Base-by-base conservation (phyloP, 2,329 filamentous ascomycete species). In the Colletotrichum melonis region DNA sequence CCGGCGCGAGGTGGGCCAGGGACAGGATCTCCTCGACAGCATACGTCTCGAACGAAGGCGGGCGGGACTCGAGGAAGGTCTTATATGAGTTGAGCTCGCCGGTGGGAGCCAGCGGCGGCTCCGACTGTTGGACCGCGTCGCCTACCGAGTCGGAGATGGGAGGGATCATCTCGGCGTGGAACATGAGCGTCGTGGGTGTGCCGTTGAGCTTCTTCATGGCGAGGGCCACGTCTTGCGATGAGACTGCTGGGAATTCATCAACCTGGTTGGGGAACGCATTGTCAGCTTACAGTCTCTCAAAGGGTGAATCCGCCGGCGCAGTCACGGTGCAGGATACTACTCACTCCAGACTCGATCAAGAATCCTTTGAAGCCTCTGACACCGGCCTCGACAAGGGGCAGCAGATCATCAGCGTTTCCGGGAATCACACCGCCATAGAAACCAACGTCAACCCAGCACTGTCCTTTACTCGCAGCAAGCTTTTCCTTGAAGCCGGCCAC, bases 391-490 rank as follows among this genome's bases (percentile, higher is more conserved):
- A 98, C 93, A 4, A 99, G 87, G 0, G 92, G 92, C 77, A 94
- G 91, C 68, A 99, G 85, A 79, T 98, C 92, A 12, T 89, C 83
- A 3, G 92, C 90, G 80, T 99, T 99, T 1, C 96, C 97, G 4
- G 97, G 97, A 60, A 99, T 92, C 52, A 98, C 91, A 38, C 97
- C 97, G 30, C 97, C 97, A 81, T 98, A 98, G 83, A 99, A 98
- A 35, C 95, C 97, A n/a, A 98, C 95, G 78, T 98, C 97, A 30
- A 98, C 95, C 96, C 96, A 99, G 84, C 96, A 98, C 84, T 98
- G 93, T 42, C 94, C 95, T 74, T 90, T 84, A 54, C 95, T 95
- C 28, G 97, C 97, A 32, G 90, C 89, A 59, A 98, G 87, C 87
- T 99, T 99, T 85, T 95, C 93, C 74, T 93, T 88, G 77, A 99